A percentile compares a stretch with the other conserved stretches of the same genome.
phyloP scores from a whole-genome alignment of 2,329 filamentous ascomycete genomes.

The Venturia asperata region DNA sequence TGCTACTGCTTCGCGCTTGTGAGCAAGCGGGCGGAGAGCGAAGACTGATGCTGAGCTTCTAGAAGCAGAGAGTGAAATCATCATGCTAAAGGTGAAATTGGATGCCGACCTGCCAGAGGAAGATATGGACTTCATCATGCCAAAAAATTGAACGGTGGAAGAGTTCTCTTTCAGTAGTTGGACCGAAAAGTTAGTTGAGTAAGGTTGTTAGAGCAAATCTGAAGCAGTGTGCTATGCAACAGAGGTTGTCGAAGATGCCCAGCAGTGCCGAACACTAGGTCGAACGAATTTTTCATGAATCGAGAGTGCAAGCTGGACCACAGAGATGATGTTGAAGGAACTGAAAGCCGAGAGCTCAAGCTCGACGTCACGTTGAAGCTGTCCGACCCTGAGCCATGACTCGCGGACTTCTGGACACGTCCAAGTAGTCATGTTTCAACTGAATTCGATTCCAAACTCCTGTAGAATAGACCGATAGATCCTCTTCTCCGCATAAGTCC shows the following conservation, averaged over 20 bases:
- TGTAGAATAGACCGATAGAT: neutral
- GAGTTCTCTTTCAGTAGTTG: no score
- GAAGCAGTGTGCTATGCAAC: no score
- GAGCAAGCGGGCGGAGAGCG: neutral
- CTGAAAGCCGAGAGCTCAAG: neutral
- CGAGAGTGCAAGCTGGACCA: no score
- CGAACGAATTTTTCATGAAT: no score
- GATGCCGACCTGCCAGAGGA: no score
- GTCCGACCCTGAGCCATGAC: neutral
- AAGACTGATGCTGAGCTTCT: no score
- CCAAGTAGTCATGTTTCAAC: neutral
- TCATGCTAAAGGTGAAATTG: neutral
- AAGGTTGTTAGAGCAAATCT: no score
- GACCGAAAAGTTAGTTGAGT: no score
- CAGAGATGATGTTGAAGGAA: neutral
- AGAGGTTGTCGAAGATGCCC: no score
- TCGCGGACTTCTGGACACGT: slow-evolving; percentile 12
- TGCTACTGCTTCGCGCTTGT: slow-evolving; percentile 6
- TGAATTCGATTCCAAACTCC: neutral
- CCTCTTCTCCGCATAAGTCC: neutral
- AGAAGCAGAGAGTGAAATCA: neutral
- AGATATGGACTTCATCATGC: no score
- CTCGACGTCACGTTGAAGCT: neutral
- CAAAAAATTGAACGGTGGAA: no score
- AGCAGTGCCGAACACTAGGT: no score